Evolutionary conservation across 2,329 filamentous ascomycete species (phyloP).

Genomic region (Cladosporium sp.): DNA sequence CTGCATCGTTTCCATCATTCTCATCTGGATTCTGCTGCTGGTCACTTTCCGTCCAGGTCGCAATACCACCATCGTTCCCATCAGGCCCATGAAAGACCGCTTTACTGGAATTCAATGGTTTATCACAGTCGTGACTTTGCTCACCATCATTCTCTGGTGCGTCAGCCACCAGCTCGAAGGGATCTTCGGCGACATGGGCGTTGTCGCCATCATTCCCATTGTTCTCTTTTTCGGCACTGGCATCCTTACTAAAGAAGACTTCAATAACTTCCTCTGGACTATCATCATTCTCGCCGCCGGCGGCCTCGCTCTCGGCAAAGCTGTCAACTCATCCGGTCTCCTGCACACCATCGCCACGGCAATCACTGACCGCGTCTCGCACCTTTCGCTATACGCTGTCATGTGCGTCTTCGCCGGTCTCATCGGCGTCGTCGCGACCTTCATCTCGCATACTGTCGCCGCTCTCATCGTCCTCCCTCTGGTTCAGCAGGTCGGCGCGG

Average conservation of each 20-base stretch:
- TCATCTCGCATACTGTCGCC: constrained; percentile 95
- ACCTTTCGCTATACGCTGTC: constrained; percentile 77
- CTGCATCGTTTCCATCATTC: constrained; percentile 75
- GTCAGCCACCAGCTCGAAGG: constrained; percentile 80
- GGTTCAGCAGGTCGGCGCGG: constrained; percentile 75
- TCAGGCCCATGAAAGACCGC: constrained; percentile 79
- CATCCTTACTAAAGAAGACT: constrained; percentile 95
- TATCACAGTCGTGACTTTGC: constrained; percentile 73
- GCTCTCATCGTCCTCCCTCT: constrained; percentile 91
- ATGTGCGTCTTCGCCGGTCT: constrained; percentile 77
- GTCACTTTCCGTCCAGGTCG: constrained; percentile 77
- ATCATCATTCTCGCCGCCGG: constrained; percentile 98
- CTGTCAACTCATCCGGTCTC: constrained; percentile 86
- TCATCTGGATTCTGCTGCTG: constrained; percentile 85
- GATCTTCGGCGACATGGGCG: constrained; percentile 95
- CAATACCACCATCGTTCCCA: constrained; percentile 84
- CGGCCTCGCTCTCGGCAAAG: constrained; percentile 84
- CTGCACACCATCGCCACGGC: constrained; percentile 76
- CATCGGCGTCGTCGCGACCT: constrained; percentile 89
- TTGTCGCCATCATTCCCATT: constrained; percentile 92
- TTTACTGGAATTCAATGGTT: constrained; percentile 92
- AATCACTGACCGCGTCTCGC: constrained; percentile 69
- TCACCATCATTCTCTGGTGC: constrained; percentile 89
- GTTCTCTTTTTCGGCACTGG: constrained; percentile 95
- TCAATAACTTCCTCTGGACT: constrained; percentile 99